Percentiles rank a stretch among this genome's conserved stretches.
Conservation (phyloP, 805 yeast species). For the Maudiozyma serrabonitensis region DNA sequence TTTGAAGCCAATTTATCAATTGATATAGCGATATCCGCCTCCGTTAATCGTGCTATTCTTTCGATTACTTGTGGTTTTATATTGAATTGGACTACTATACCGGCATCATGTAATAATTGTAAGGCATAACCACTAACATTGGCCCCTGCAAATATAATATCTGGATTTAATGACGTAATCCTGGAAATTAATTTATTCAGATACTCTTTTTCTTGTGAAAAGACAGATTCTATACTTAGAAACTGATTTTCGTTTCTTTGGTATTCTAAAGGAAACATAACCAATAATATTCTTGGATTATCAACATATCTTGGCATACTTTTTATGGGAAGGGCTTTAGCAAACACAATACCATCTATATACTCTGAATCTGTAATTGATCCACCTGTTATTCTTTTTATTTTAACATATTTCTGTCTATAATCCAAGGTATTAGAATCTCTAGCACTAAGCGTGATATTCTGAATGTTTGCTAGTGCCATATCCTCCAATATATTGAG, state of each 20-base stretch:
- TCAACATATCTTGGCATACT: conserved; percentile 57
- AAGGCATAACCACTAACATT: conserved; percentile 77
- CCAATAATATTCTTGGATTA: conserved; percentile 67
- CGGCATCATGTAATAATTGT: conserved; percentile 57
- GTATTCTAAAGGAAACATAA: conserved; percentile 87
- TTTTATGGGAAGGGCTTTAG: conserved; percentile 72
- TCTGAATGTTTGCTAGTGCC: conserved; percentile 45
- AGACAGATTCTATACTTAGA: conserved; percentile 70
- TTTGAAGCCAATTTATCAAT: conserved; percentile 72
- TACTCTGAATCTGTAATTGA: conserved; percentile 45
- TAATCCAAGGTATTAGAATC: conserved; percentile 73
- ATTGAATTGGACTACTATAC: conserved; percentile 72
- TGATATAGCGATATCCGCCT: conserved; percentile 76
- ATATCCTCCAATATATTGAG: conserved; percentile 34
- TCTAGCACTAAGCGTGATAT: conserved; percentile 47
- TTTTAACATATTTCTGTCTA: conserved; percentile 69
- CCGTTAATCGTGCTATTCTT: conserved; percentile 66
- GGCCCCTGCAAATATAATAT: conserved; percentile 66
- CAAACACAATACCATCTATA: conserved; percentile 73
- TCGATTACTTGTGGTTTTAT: conserved; percentile 76
- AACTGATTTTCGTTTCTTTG: conserved; percentile 67
- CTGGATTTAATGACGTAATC: conserved; percentile 67
- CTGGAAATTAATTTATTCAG: conserved; percentile 72
- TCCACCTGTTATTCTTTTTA: conserved; percentile 80
- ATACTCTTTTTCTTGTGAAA: conserved; percentile 82